These are phyloP conservation scores for Epicoccum nigrum DNA, from an alignment of 2,329 filamentous ascomycete species.

Conservation along the genomic window DNA sequence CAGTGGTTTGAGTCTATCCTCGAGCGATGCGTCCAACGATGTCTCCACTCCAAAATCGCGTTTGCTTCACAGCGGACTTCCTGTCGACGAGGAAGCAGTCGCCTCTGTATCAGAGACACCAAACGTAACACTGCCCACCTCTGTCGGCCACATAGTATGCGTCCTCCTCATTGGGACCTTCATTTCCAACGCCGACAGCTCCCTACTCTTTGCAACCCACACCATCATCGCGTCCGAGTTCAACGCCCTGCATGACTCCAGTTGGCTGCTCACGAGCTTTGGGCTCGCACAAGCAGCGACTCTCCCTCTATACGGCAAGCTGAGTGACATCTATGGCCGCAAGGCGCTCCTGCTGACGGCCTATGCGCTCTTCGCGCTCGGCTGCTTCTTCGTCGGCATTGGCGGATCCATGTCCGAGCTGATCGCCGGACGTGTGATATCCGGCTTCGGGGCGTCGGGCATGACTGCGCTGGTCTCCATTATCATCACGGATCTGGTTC, in stretches of 20 bases:
- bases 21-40: constrained; percentile 5
- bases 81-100: constrained; percentile 21
- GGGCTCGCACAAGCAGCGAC: constrained; percentile 51
- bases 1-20: constrained; percentile 2
- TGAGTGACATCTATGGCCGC: constrained; percentile 55
- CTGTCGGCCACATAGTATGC: constrained; percentile 21
- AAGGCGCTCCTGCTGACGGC: constrained; percentile 49
- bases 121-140: constrained; percentile 1
- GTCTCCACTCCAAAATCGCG: not conserved
- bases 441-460: constrained; percentile 70
- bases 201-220: constrained; percentile 70
- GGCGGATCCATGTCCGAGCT: constrained; percentile 20
- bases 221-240: constrained; percentile 59
- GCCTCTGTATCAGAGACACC: not conserved
- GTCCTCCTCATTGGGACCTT: constrained; percentile 54
- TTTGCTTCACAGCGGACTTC: not conserved
- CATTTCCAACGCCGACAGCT: constrained; percentile 68
- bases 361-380: constrained; percentile 51
- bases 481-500: constrained; percentile 58
- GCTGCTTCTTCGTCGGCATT: constrained; percentile 25
- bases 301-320: constrained; percentile 50
- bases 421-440: constrained; percentile 60
- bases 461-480: constrained; percentile 58
- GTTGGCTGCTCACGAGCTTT: constrained; percentile 55
- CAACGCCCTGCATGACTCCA: constrained; percentile 48